A percentile compares a stretch with the other conserved stretches of the same genome.
These are phyloP conservation scores for Neoboletus subvelutipes DNA, from an alignment of 768 basidiomycete genomes.

Conservation along the genomic window DNA sequence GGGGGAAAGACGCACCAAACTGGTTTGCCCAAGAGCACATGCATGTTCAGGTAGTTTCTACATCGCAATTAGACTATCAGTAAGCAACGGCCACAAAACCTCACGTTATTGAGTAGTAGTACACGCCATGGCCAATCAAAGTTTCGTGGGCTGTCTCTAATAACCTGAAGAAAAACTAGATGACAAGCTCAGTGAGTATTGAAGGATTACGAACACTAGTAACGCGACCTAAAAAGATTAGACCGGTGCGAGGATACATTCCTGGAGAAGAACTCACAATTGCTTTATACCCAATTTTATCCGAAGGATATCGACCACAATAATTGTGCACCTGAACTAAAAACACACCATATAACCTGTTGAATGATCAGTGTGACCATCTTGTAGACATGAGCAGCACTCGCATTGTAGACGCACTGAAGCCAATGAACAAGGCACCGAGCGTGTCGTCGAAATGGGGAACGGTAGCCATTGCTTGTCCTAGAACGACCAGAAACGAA, in stretches of 20 bases:
- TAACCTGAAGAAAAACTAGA: conserved; percentile 33
- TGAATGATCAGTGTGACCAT: conserved; percentile 25
- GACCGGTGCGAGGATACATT: neutral
- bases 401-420: conserved; percentile 44
- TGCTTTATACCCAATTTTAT: conserved; percentile 49
- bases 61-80: conserved; percentile 3
- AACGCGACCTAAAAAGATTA: conserved; percentile 28
- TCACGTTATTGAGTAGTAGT: conserved; percentile 55
- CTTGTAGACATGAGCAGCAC: conserved; percentile 2
- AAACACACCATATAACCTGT: conserved; percentile 52
- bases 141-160: conserved; percentile 49
- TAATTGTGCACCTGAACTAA: conserved; percentile 55
- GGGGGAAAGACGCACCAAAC: conserved; percentile 40
- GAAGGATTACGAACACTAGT: conserved; percentile 30
- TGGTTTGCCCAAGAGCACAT: conserved; percentile 38
- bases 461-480: conserved; percentile 14
- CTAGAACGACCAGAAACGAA: neutral
- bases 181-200: neutral
- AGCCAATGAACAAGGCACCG: conserved; percentile 61
- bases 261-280: conserved; percentile 41
- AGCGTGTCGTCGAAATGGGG: conserved; percentile 46
- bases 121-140: conserved; percentile 52
- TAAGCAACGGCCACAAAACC: conserved; percentile 18
- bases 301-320: conserved; percentile 52
- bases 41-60: conserved; percentile 42